Evolutionary conservation across 2,329 filamentous ascomycete species (phyloP).

Genomic region (Bipolaris gigantea): DNA sequence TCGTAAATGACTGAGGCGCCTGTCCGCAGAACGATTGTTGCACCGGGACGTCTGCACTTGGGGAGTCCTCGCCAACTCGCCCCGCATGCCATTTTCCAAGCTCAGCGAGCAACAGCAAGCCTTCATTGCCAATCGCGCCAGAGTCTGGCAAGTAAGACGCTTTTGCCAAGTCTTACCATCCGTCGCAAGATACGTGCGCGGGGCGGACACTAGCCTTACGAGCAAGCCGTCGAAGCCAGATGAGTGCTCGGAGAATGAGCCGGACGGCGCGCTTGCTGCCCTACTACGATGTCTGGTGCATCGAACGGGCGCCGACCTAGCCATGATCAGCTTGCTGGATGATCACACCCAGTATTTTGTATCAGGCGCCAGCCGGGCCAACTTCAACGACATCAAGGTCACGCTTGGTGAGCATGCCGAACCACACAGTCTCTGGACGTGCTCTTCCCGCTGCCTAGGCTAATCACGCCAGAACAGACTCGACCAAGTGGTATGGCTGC

Average conservation of each 20-base stretch:
- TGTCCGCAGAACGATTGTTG: neutral
- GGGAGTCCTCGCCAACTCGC: neutral
- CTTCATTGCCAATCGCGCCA: slow-evolving; percentile 6
- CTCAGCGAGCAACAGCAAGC: slow-evolving; percentile 10
- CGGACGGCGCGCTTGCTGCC: slow-evolving; percentile 9
- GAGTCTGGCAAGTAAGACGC: slow-evolving; percentile 11
- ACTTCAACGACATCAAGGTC: slow-evolving; percentile 4
- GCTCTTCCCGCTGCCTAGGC: neutral
- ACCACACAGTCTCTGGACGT: neutral
- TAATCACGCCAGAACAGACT: slow-evolving; percentile 3
- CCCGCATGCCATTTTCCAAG: slow-evolving; percentile 6
- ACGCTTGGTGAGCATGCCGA: slow-evolving; percentile 6
- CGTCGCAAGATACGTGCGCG: slow-evolving; percentile 6
- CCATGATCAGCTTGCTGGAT: slow-evolving; percentile 11
- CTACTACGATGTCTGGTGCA: slow-evolving; percentile 9
- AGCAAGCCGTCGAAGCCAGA: slow-evolving; percentile 1
- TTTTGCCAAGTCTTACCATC: slow-evolving; percentile 11
- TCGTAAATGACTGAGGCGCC: neutral
- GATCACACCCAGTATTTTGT: slow-evolving; percentile 12
- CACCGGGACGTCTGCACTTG: neutral
- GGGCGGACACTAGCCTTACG: neutral
- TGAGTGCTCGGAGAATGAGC: neutral
- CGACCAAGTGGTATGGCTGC: slow-evolving; percentile 11
- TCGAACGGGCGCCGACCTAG: slow-evolving; percentile 6
- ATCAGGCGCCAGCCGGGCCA: slow-evolving; percentile 8